These are phyloP conservation scores for Peronospora farinosa DNA, from an alignment of 352 stramenopile genomes.

Conservation along the genomic window DNA sequence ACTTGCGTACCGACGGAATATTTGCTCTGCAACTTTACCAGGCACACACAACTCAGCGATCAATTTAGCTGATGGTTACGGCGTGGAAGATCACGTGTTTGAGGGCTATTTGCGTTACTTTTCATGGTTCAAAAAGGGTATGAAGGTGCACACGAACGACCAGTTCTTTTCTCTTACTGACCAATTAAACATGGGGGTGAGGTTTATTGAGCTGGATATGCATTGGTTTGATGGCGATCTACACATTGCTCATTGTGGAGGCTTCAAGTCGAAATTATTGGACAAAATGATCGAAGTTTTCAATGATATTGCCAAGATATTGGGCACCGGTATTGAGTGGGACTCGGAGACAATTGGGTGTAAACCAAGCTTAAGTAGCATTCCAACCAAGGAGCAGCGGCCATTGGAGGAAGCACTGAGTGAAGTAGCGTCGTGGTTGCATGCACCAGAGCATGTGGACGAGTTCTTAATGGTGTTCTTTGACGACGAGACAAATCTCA, in stretches of 20 bases:
- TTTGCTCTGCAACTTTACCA: conserved; percentile 62
- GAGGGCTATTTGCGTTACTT: conserved; percentile 56
- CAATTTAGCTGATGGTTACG: conserved; percentile 58
- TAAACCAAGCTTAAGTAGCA: conserved; percentile 70
- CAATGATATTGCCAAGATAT: conserved; percentile 41
- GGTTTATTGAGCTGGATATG: conserved; percentile 76
- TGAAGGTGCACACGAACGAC: conserved; percentile 65
- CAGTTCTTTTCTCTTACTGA: conserved; percentile 73
- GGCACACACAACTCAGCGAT: conserved; percentile 77
- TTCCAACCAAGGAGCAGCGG: conserved; percentile 58
- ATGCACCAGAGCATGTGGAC: conserved; percentile 39
- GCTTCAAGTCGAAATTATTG: conserved; percentile 51
- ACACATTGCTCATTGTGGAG: conserved; percentile 71
- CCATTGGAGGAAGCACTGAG: conserved; percentile 42
- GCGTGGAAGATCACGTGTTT: conserved; percentile 70
- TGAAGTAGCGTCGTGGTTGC: conserved; percentile 60
- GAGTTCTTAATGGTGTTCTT: conserved; percentile 85
- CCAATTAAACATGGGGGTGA: conserved; percentile 66
- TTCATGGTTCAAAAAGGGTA: conserved; percentile 44
- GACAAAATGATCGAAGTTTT: conserved; percentile 59
- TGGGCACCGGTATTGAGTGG: conserved; percentile 47
- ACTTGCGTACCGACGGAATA: conserved; percentile 55
- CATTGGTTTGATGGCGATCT: conserved; percentile 69
- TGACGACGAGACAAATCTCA: conserved; percentile 65
- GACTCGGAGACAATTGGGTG: conserved; percentile 61